Conservation (phyloP, 352 stramenopile genomes). For the Globisporangium orthogonon region DNA sequence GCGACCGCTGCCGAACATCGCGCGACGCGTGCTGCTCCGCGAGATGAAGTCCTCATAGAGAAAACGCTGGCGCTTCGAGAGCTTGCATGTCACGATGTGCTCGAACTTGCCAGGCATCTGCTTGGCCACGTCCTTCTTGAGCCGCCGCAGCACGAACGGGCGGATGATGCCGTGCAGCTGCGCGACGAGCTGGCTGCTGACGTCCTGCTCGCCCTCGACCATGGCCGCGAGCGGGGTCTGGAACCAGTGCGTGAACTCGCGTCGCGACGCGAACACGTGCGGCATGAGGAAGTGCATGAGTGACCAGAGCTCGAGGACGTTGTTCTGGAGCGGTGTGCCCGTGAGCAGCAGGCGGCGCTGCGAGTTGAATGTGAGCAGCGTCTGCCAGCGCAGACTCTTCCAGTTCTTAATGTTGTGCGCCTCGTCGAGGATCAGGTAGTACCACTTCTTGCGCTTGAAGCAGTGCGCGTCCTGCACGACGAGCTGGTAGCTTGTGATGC, state of each 20-base stretch:
- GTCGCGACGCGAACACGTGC: constrained; percentile 90
- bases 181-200: constrained; percentile 89
- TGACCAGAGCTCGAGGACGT: constrained; percentile 97
- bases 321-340: constrained; percentile 97
- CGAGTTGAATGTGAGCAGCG: constrained; percentile 96
- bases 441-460: constrained; percentile 99
- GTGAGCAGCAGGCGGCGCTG: constrained; percentile 91
- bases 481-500: constrained; percentile 98
- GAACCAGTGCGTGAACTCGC: constrained; percentile 98
- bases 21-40: constrained; percentile 89
- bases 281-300: constrained; percentile 99
- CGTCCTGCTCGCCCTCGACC: constrained; percentile 57
- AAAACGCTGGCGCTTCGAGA: constrained; percentile 94
- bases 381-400: constrained; percentile 97
- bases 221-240: constrained; percentile 92
- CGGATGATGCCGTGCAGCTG: constrained; percentile 97
- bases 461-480: constrained; percentile 96
- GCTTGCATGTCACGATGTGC: constrained; percentile 92
- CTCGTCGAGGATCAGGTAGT: constrained; percentile 98
- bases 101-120: constrained; percentile 97
- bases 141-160: constrained; percentile 94
- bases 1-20: constrained; percentile 86
- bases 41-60: constrained; percentile 99
- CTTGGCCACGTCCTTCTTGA: constrained; percentile 98
- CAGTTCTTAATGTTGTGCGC: constrained; percentile 99